Evolutionary conservation across 148 eudicot species (phyloP).

Genomic region (Gaultheria prostrata): DNA sequence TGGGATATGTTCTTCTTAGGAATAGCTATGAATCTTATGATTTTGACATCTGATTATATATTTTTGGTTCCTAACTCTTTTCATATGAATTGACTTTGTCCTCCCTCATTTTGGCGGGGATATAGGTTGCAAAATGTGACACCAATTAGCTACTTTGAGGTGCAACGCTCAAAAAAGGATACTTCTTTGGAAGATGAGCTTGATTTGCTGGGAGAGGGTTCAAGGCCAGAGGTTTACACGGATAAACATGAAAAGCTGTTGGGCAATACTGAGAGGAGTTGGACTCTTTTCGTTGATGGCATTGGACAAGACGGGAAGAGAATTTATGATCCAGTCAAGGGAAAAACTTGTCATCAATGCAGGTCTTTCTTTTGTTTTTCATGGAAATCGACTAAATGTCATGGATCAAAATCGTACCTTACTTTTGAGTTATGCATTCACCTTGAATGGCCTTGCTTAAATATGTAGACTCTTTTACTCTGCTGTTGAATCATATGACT

Average conservation of each 20-base stretch:
- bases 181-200: conserved; percentile 19
- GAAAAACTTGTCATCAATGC: conserved; percentile 98
- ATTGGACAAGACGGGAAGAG: conserved; percentile 66
- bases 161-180: conserved; percentile 33
- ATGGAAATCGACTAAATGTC: neutral
- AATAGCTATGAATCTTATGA: no score
- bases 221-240: conserved; percentile 73
- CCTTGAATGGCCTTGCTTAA: neutral
- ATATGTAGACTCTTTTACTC: neutral
- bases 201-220: conserved; percentile 47
- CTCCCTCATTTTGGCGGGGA: conserved; percentile 5
- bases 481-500: conserved; percentile 6
- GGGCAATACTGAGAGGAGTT: conserved; percentile 64
- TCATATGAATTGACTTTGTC: neutral
- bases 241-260: conserved; percentile 82
- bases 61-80: neutral
- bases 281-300: conserved; percentile 88
- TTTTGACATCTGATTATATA: neutral
- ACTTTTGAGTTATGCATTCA: neutral
- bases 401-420: neutral
- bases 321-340: conserved; percentile 66
- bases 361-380: conserved; percentile 36
- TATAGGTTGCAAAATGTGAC: conserved; percentile 65
- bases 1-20: no score
- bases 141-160: conserved; percentile 65